A percentile compares a stretch with the other conserved stretches of the same genome.
phyloP scores from a whole-genome alignment of 1,284 basidiomycete species.

The Chalciporus piperatoides region DNA sequence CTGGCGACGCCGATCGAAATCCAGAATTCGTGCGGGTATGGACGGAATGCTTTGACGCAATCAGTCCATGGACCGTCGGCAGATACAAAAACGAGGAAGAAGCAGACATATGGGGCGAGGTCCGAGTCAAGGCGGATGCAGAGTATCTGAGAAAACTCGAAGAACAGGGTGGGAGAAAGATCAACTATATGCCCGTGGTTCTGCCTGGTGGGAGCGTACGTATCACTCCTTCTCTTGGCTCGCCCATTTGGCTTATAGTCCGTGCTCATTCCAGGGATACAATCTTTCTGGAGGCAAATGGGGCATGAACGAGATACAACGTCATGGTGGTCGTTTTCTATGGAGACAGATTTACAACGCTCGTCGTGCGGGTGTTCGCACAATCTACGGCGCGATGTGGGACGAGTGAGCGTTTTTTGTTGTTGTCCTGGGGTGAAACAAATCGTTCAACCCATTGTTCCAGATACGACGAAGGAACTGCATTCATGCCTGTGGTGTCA shows the following conservation, averaged over 20 bases:
- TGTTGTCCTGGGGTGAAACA: too few species aligned
- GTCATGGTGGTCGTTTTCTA: conserved; percentile 67
- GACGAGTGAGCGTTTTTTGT: conserved; percentile 58
- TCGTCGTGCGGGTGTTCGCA: conserved; percentile 55
- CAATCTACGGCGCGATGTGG: conserved; percentile 79
- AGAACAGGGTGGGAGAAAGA: conserved; percentile 44
- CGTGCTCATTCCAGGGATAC: conserved; percentile 44
- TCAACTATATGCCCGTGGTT: conserved; percentile 73
- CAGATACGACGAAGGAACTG: conserved; percentile 79
- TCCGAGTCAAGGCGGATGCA: conserved; percentile 57
- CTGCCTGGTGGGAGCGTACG: conserved; percentile 72
- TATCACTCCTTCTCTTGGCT: conserved; percentile 13
- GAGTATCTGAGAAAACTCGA: conserved; percentile 53
- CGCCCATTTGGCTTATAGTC: conserved; percentile 1
- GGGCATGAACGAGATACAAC: conserved; percentile 61
- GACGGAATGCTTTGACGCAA: conserved; percentile 69
- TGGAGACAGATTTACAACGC: conserved; percentile 73
- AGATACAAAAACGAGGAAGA: conserved; percentile 54
- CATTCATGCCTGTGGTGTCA: conserved; percentile 64
- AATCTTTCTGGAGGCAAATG: conserved; percentile 66
- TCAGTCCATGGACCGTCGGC: conserved; percentile 75
- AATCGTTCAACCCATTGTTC: conserved; percentile 3
- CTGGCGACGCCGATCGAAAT: conserved; percentile 61
- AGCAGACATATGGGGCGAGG: conserved; percentile 56
- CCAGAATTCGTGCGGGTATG: conserved; percentile 61